Conservation (phyloP, 495 filamentous ascomycete genomes). For the Neurospora sp. region DNA sequence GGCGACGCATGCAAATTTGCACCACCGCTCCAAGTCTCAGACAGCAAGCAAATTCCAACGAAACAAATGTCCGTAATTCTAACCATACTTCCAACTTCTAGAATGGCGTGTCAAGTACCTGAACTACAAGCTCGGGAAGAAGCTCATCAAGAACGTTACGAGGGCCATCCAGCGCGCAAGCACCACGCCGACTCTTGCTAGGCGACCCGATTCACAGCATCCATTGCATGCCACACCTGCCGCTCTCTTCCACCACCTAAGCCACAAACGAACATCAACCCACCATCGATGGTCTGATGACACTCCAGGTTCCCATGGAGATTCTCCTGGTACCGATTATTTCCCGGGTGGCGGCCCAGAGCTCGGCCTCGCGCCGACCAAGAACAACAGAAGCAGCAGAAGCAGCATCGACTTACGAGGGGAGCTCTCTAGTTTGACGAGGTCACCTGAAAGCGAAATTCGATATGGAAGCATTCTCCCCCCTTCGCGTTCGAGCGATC, state of each 20-base stretch:
- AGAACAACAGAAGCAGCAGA: not conserved
- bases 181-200: constrained; percentile 34
- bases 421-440: constrained; percentile 25
- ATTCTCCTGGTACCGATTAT: not conserved
- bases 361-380: not conserved
- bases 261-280: not conserved
- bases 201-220: constrained; percentile 8
- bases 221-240: constrained; percentile 13
- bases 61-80: not conserved
- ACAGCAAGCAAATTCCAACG: not conserved
- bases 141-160: constrained; percentile 73
- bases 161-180: constrained; percentile 58
- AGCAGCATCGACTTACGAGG: constrained; percentile 4
- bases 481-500: constrained; percentile 40
- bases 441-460: constrained; percentile 19
- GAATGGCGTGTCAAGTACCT: constrained; percentile 92
- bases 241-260: constrained; percentile 3
- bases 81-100: not conserved
- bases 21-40: not conserved
- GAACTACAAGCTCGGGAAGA: constrained; percentile 89
- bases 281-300: not conserved
- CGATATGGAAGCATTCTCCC: constrained; percentile 71
- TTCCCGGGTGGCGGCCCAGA: not conserved
- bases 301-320: not conserved
- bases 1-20: not conserved